Evolutionary conservation across 495 filamentous ascomycete species (phyloP).

Genomic region (Neurospora sublineolata): DNA sequence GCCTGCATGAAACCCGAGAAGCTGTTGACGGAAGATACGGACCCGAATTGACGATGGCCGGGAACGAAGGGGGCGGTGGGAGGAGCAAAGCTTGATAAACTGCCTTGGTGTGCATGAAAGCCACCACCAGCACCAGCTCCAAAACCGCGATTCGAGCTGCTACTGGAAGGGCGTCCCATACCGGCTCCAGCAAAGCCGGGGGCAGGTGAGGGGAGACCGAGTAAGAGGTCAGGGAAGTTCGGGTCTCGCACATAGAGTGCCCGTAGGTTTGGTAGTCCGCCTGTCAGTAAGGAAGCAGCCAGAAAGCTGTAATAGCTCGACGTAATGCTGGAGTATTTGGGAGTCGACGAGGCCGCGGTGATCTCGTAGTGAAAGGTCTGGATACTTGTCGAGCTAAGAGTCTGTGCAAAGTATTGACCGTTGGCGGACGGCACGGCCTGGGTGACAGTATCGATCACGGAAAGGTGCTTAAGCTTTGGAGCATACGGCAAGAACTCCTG

Average conservation of each 20-base stretch:
- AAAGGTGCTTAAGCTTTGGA: constrained; percentile 50
- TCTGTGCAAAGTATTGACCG: constrained; percentile 41
- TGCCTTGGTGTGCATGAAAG: constrained; percentile 14
- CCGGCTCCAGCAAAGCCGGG: constrained; percentile 35
- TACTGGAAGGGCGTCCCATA: constrained; percentile 27
- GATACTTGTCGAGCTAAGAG: constrained; percentile 55
- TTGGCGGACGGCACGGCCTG: constrained; percentile 50
- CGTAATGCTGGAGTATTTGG: constrained; percentile 47
- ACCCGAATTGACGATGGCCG: constrained; percentile 9
- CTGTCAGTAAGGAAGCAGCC: constrained; percentile 64
- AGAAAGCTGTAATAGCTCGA: constrained; percentile 78
- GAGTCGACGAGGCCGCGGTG: constrained; percentile 41
- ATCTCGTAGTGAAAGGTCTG: constrained; percentile 73
- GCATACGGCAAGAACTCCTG: constrained; percentile 52
- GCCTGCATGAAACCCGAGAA: background rate
- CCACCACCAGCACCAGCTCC: background rate
- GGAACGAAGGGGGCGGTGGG: background rate
- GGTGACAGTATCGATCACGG: constrained; percentile 53
- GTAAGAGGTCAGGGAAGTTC: constrained; percentile 56
- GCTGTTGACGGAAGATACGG: constrained; percentile 7
- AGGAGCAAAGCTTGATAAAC: constrained; percentile 4
- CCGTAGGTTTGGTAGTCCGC: constrained; percentile 57
- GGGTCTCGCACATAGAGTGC: constrained; percentile 78
- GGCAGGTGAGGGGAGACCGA: constrained; percentile 55
- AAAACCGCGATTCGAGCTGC: constrained; percentile 10